Evolutionary conservation across 1,284 basidiomycete species (phyloP).

Genomic region (Agaricales sp.): DNA sequence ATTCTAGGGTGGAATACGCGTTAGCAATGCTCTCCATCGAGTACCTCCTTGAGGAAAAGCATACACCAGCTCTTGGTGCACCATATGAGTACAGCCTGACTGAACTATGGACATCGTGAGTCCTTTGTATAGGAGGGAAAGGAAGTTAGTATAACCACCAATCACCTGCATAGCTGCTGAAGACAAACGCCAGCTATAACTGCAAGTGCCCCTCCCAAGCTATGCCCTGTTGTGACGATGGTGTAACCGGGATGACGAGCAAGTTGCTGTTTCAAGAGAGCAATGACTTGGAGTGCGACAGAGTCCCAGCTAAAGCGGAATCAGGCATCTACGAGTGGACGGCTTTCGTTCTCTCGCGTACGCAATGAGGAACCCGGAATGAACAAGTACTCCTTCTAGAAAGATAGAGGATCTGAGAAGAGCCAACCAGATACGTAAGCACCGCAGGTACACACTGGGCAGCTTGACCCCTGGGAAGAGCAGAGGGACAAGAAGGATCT

Average conservation of each 20-base stretch:
- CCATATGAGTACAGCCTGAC: constrained; percentile 36
- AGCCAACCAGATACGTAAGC: background rate
- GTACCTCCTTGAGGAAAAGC: background rate
- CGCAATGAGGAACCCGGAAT: constrained; percentile 34
- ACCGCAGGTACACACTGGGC: constrained; percentile 19
- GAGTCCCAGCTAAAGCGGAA: constrained; percentile 30
- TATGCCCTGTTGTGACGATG: constrained; percentile 36
- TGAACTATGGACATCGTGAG: constrained; percentile 13
- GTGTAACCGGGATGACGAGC: constrained; percentile 22
- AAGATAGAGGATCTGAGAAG: background rate
- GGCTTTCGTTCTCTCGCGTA: constrained; percentile 13
- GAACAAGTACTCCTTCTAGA: constrained; percentile 28
- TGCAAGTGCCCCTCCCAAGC: constrained; percentile 36
- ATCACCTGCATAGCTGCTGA: constrained; percentile 27
- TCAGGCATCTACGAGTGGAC: background rate
- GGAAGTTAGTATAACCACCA: constrained; percentile 8
- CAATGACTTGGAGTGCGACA: constrained; percentile 21
- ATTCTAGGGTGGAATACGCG: constrained; percentile 22
- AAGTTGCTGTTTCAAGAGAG: constrained; percentile 16
- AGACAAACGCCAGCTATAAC: constrained; percentile 31
- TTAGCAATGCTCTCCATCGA: background rate
- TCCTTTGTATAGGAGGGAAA: background rate
- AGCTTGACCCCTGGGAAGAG: constrained; percentile 23
- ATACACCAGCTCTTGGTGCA: constrained; percentile 25
- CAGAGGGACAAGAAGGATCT: constrained; percentile 25